These are phyloP conservation scores for Xerocomus spinulosus DNA, from an alignment of 768 basidiomycete species.

Conservation along the genomic window DNA sequence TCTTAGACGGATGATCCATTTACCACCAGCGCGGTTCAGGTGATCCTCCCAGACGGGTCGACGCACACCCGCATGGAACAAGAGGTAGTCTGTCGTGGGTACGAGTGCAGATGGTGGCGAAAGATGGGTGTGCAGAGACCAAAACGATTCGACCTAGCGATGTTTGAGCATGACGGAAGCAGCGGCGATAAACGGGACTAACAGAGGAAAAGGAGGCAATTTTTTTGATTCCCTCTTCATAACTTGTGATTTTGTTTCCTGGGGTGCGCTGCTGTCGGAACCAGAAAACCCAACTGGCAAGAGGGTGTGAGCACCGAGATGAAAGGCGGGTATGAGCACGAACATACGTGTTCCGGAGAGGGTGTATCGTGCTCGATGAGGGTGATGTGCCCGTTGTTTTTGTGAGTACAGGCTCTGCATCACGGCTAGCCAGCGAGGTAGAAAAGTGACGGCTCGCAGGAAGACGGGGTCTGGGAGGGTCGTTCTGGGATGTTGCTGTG, in stretches of 20 bases:
- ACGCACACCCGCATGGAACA: slow-evolving; percentile 82
- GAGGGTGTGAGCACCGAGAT: slow-evolving; percentile 13
- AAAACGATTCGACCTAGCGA: slow-evolving; percentile 88
- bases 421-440: slow-evolving; percentile 46
- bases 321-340: slow-evolving; percentile 18
- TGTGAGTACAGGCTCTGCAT: slow-evolving; percentile 32
- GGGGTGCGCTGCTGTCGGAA: slow-evolving; percentile 87
- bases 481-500: slow-evolving; percentile 5
- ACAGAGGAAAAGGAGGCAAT: slow-evolving; percentile 88
- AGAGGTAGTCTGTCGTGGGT: slow-evolving; percentile 90
- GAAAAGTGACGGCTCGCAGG: slow-evolving; percentile 73
- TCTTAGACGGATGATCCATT: slow-evolving; percentile 91
- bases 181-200: slow-evolving; percentile 23
- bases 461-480: slow-evolving; percentile 40
- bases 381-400: slow-evolving; percentile 33
- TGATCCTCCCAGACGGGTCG: slow-evolving; percentile 97
- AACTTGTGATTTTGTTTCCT: slow-evolving; percentile 84
- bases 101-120: slow-evolving; percentile 76
- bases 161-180: slow-evolving; percentile 6
- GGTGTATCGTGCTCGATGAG: slow-evolving; percentile 49
- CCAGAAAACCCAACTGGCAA: slow-evolving; percentile 81
- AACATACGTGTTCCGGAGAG: slow-evolving; percentile 87
- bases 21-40: slow-evolving; percentile 80
- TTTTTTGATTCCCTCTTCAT: slow-evolving; percentile 94
- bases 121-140: slow-evolving; percentile 91